A percentile compares a stretch with the other conserved stretches of the same genome.
Conservation (phyloP, 768 basidiomycete genomes). For the Rhodotorula babjevae region DNA sequence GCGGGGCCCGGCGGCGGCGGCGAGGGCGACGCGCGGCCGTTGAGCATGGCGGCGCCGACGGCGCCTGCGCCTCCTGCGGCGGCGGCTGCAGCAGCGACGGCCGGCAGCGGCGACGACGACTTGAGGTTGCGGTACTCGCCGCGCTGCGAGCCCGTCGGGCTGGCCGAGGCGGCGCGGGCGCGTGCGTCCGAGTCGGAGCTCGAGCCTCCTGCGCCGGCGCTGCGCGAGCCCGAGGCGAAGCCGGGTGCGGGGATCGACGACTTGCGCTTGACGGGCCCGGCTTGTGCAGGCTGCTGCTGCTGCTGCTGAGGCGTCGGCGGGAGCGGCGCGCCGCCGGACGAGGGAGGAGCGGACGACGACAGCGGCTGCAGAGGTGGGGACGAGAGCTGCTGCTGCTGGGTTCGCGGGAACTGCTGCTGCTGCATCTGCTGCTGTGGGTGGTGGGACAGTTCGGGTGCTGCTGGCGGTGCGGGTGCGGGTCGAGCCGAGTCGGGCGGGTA, state of each 20-base stretch:
- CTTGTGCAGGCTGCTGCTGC: no score
- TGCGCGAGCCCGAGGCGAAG: neutral
- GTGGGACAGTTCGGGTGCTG: neutral
- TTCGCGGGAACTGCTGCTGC: neutral
- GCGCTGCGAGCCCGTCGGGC: conserved; percentile 11
- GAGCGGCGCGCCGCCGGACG: neutral
- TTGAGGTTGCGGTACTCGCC: neutral
- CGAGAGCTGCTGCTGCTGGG: neutral
- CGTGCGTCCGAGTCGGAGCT: conserved; percentile 9
- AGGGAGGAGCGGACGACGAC: neutral
- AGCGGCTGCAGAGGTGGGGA: neutral
- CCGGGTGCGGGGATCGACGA: neutral
- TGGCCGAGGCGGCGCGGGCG: conserved; percentile 4
- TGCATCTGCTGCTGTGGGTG: neutral
- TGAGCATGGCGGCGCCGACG: neutral
- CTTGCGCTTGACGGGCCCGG: conserved; percentile 5
- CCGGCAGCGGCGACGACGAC: neutral
- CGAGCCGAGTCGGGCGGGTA: conserved; percentile 61
- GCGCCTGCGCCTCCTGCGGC: neutral
- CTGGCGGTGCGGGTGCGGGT: conserved; percentile 2
- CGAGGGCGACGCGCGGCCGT: neutral
- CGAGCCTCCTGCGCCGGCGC: conserved; percentile 33
- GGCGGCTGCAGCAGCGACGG: neutral
- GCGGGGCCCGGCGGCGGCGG: conserved; percentile 1
- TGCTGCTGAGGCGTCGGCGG: no score